phyloP scores from a whole-genome alignment of 805 yeast genomes.

The Metschnikowia borealis region DNA sequence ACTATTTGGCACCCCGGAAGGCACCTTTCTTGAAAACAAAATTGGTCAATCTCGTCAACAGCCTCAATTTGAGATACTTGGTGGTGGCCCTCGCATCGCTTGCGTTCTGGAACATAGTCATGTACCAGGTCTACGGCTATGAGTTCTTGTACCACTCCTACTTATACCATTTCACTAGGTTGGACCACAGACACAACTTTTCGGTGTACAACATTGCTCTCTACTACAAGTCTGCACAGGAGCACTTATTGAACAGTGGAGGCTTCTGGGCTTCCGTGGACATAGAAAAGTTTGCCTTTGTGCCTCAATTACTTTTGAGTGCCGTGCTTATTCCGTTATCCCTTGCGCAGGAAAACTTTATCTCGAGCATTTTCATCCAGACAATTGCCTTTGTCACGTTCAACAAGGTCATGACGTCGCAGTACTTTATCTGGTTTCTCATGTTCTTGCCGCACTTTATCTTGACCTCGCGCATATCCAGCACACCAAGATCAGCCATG shows the following conservation, averaged over 20 bases:
- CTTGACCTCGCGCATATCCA: constrained; percentile 36
- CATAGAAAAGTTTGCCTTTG: constrained; percentile 62
- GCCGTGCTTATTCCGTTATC: constrained; percentile 54
- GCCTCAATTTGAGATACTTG: constrained; percentile 24
- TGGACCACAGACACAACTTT: constrained; percentile 95
- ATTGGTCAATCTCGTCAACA: constrained; percentile 33
- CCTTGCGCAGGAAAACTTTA: constrained; percentile 29
- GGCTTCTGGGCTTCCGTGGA: constrained; percentile 11
- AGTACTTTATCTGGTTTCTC: constrained; percentile 92
- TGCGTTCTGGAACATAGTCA: constrained; percentile 43
- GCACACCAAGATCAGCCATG: constrained; percentile 31
- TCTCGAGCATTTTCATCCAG: constrained; percentile 36
- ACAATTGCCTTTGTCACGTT: constrained; percentile 43
- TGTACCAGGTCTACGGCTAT: constrained; percentile 69
- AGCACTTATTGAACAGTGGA: background rate
- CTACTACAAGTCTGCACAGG: constrained; percentile 51
- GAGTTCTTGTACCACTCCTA: constrained; percentile 77
- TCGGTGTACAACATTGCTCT: constrained; percentile 78
- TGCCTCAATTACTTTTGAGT: constrained; percentile 73
- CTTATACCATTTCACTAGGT: constrained; percentile 72
- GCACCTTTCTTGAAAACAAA: constrained; percentile 15
- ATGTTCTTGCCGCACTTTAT: constrained; percentile 76
- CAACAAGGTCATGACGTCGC: constrained; percentile 77
- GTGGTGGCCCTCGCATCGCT: constrained; percentile 43
- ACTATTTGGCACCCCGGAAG: constrained; percentile 33